Percentiles rank a stretch among this genome's conserved stretches.
These are phyloP conservation scores for Oryza meridionalis DNA, from an alignment of 176 grass and related monocot species.

Conservation along the genomic window DNA sequence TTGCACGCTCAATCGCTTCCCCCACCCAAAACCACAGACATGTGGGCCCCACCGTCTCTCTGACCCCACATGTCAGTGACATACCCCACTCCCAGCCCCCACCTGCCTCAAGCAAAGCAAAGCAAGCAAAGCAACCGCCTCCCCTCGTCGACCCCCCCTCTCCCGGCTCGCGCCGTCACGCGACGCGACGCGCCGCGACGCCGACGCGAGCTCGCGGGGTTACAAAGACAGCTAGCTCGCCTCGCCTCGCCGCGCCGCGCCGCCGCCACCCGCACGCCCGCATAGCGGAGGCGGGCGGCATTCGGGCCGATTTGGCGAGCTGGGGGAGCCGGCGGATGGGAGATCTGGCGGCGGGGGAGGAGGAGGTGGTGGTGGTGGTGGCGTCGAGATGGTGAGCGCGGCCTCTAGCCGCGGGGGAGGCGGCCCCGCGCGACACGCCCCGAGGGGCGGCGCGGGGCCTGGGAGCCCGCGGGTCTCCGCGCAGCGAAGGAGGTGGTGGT, in stretches of 20 bases:
- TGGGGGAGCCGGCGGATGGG: constrained; percentile 40
- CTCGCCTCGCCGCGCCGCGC: no score
- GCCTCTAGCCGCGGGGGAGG: constrained; percentile 44
- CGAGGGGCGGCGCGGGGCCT: constrained; percentile 44
- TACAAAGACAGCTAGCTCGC: neutral
- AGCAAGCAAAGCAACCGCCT: constrained; percentile 19
- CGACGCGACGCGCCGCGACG: neutral
- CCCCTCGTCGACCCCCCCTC: constrained; percentile 23
- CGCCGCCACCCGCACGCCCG: no score
- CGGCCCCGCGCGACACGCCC: constrained; percentile 38
- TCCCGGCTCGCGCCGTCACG: constrained; percentile 35
- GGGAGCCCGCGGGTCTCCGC: constrained; percentile 61
- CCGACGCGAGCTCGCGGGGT: neutral
- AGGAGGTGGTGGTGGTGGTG: neutral
- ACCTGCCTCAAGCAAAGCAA: neutral
- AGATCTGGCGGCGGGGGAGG: constrained; percentile 32
- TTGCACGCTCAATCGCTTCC: neutral
- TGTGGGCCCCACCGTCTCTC: neutral
- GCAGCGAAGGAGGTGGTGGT: constrained; percentile 65
- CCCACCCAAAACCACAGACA: neutral
- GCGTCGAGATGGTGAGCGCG: constrained; percentile 51
- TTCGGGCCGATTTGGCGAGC: constrained; percentile 35
- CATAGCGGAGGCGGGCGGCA: neutral
- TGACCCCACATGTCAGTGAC: constrained; percentile 19
- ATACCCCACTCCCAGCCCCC: neutral